Evolutionary conservation across 164 flowering plant genomes (phyloP).

Genomic region (Santalum album): DNA sequence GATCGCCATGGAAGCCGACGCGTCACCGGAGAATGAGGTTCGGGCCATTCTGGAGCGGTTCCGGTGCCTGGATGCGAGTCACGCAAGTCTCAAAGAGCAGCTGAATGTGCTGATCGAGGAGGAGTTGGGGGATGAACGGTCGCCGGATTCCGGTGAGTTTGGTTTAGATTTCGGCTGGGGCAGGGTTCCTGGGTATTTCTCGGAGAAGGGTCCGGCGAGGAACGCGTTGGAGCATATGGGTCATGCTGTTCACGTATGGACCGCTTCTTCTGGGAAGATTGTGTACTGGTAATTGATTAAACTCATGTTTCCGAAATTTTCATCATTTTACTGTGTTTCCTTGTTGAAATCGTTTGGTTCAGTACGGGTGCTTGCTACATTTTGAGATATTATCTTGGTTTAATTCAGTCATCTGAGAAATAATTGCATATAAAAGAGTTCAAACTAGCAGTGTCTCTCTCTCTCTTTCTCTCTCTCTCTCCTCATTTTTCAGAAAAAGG

Average conservation of each 20-base stretch:
- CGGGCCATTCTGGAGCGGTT: constrained; percentile 29
- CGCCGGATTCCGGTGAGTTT: constrained; percentile 12
- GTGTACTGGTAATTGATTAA: constrained; percentile 41
- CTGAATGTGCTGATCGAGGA: constrained; percentile 21
- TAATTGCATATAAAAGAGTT: no score
- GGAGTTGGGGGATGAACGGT: constrained; percentile 1
- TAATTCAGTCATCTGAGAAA: no score
- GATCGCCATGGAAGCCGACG: no score
- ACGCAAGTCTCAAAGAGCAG: constrained; percentile 36
- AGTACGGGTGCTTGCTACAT: no score
- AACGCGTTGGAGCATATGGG: constrained; percentile 55
- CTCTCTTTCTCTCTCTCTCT: no score
- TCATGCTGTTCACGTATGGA: constrained; percentile 53
- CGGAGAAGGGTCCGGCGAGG: constrained; percentile 24
- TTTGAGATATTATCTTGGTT: no score
- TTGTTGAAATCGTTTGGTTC: no score
- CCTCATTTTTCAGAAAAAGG: no score
- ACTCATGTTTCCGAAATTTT: neutral
- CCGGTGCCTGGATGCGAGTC: constrained; percentile 44
- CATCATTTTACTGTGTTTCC: neutral
- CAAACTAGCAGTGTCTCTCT: no score
- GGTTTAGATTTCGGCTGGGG: constrained; percentile 10
- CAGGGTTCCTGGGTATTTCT: constrained; percentile 28
- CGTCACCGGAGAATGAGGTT: constrained; percentile 12
- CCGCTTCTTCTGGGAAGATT: constrained; percentile 47